phyloP scores from a whole-genome alignment of 352 stramenopile genomes.

The Phytophthora nicotianae region DNA sequence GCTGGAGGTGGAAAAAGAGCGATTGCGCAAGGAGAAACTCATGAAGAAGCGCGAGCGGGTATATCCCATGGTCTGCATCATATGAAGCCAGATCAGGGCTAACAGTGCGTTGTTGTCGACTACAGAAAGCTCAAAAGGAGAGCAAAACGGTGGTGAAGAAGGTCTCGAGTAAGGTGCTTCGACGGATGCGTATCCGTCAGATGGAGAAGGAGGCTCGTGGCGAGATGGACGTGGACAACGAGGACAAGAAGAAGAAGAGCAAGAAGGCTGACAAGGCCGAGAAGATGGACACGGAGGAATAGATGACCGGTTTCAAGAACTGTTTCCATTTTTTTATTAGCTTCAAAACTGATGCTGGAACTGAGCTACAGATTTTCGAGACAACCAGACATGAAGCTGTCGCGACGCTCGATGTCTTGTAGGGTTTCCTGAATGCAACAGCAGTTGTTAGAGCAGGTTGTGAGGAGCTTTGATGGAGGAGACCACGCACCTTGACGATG shows the following conservation, averaged over 20 bases:
- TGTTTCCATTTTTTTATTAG: not conserved
- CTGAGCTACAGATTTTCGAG: constrained; percentile 60
- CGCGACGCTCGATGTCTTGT: constrained; percentile 65
- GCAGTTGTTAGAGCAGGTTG: not conserved
- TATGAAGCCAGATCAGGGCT: not conserved
- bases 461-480: not conserved
- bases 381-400: constrained; percentile 71
- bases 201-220: constrained; percentile 60
- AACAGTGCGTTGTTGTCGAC: not conserved
- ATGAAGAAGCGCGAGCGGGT: constrained; percentile 76
- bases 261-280: constrained; percentile 27
- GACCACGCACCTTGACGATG: constrained; percentile 53
- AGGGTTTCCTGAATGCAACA: constrained; percentile 54
- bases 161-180: constrained; percentile 73
- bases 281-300: constrained; percentile 69
- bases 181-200: constrained; percentile 65
- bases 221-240: constrained; percentile 46
- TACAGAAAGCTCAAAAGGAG: constrained; percentile 58
- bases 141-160: constrained; percentile 75
- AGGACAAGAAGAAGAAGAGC: constrained; percentile 27
- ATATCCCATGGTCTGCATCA: constrained; percentile 1
- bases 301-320: constrained; percentile 5
- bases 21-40: constrained; percentile 73
- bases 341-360: constrained; percentile 20
- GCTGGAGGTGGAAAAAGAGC: constrained; percentile 76